Percentiles rank a stretch among this genome's conserved stretches.
These are phyloP conservation scores for Diphasiastrum complanatum DNA, from an alignment of 83 land plant species.

Conservation along the genomic window DNA sequence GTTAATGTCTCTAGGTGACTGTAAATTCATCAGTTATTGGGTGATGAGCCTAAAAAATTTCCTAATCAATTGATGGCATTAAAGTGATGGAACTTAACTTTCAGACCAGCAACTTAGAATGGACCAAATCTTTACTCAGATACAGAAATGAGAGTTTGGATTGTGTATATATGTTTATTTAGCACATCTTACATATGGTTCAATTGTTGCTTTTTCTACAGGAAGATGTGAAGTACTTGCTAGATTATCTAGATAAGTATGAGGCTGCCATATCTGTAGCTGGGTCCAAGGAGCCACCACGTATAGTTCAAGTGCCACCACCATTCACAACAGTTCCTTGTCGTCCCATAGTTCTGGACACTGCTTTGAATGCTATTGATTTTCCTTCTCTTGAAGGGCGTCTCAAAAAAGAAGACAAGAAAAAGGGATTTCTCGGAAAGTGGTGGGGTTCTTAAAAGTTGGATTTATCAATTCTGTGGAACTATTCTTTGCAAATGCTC, in stretches of 20 bases:
- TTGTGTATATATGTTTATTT: not conserved
- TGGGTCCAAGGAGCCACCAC: conserved; percentile 44
- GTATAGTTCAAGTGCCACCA: conserved; percentile 69
- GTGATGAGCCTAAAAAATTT: no score
- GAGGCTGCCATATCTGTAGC: conserved; percentile 53
- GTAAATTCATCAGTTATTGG: no score
- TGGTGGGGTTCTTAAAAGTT: conserved; percentile 69
- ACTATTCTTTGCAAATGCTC: no score
- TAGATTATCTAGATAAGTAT: conserved; percentile 58
- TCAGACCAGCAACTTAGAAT: no score
- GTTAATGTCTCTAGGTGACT: no score
- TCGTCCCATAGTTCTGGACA: conserved; percentile 82
- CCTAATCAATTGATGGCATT: no score
- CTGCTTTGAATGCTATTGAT: conserved; percentile 57
- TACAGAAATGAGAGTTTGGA: not conserved
- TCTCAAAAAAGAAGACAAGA: conserved; percentile 68
- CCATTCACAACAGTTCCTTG: conserved; percentile 68
- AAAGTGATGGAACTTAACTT: no score
- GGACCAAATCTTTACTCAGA: no score
- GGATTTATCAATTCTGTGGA: no score
- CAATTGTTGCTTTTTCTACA: conserved; percentile 21
- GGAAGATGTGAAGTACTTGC: conserved; percentile 41
- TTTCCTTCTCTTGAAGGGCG: conserved; percentile 81
- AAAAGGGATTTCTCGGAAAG: conserved; percentile 58
- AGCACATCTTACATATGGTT: not conserved